These are phyloP conservation scores for Suillus ampliporus DNA, from an alignment of 768 basidiomycete genomes.

Conservation along the genomic window DNA sequence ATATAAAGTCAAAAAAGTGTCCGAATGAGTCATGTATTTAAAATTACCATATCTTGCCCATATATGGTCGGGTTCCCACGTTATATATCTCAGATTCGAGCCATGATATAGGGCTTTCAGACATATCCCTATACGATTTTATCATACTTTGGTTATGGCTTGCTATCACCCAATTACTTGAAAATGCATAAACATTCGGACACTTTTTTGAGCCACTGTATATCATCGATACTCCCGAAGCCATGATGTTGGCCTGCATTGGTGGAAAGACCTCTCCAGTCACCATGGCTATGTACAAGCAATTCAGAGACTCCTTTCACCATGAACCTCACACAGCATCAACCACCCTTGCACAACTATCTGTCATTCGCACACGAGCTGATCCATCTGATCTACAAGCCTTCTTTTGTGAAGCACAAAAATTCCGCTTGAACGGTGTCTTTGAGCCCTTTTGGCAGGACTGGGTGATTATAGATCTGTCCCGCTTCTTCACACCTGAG, in stretches of 20 bases:
- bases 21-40: no score
- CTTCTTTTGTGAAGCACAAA: not conserved
- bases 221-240: slow-evolving; percentile 42
- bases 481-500: slow-evolving; percentile 41
- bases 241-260: slow-evolving; percentile 34
- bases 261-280: slow-evolving; percentile 37
- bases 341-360: slow-evolving; percentile 6
- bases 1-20: no score
- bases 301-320: slow-evolving; percentile 28
- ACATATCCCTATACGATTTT: no score
- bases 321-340: slow-evolving; percentile 8
- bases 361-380: not conserved
- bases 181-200: no score
- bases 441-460: slow-evolving; percentile 41
- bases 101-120: no score
- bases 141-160: no score
- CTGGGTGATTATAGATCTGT: slow-evolving; percentile 40
- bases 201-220: no score
- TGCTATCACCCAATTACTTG: no score
- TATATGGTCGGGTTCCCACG: no score
- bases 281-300: slow-evolving; percentile 33
- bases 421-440: slow-evolving; percentile 15
- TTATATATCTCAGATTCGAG: no score
- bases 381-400: not conserved
- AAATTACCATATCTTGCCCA: no score